Percentiles rank a stretch among this genome's conserved stretches.
phyloP scores from a whole-genome alignment of 805 yeast genomes.

The Ogataea sp. region DNA sequence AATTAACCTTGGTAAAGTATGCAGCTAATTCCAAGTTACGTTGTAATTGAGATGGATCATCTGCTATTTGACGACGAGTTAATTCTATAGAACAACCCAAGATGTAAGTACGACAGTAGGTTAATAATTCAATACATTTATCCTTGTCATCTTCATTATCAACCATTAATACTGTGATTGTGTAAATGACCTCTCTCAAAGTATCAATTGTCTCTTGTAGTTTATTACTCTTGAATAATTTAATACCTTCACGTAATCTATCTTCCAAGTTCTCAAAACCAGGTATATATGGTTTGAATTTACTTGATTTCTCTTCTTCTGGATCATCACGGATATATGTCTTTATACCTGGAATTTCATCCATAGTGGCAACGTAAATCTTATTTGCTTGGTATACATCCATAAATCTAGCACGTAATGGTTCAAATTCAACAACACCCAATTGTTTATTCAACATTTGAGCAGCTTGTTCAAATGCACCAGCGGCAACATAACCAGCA shows the following conservation, averaged over 20 bases:
- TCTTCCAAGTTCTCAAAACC: slow-evolving; percentile 62
- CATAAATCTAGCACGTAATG: slow-evolving; percentile 73
- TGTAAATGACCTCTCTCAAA: slow-evolving; percentile 76
- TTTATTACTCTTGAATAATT: slow-evolving; percentile 74
- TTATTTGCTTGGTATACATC: slow-evolving; percentile 80
- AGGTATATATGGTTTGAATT: slow-evolving; percentile 61
- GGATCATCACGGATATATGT: slow-evolving; percentile 61
- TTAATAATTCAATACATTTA: slow-evolving; percentile 63
- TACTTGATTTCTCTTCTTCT: slow-evolving; percentile 42
- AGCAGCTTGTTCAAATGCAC: slow-evolving; percentile 94
- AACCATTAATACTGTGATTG: slow-evolving; percentile 64
- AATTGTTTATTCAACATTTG: slow-evolving; percentile 84
- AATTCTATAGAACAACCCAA: slow-evolving; percentile 88
- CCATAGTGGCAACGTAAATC: slow-evolving; percentile 64
- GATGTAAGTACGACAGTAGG: slow-evolving; percentile 81
- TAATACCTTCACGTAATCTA: slow-evolving; percentile 66
- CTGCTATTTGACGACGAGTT: slow-evolving; percentile 73
- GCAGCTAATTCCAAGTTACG: slow-evolving; percentile 94
- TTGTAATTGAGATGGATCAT: slow-evolving; percentile 60
- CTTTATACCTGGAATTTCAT: slow-evolving; percentile 63
- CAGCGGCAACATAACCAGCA: slow-evolving; percentile 91
- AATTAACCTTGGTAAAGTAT: slow-evolving; percentile 79
- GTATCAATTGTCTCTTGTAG: slow-evolving; percentile 70
- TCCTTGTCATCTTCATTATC: slow-evolving; percentile 66
- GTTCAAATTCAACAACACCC: slow-evolving; percentile 82